These are phyloP conservation scores for Zygosaccharomyces sapae DNA, from an alignment of 1,139 yeast genomes.

Conservation along the genomic window DNA sequence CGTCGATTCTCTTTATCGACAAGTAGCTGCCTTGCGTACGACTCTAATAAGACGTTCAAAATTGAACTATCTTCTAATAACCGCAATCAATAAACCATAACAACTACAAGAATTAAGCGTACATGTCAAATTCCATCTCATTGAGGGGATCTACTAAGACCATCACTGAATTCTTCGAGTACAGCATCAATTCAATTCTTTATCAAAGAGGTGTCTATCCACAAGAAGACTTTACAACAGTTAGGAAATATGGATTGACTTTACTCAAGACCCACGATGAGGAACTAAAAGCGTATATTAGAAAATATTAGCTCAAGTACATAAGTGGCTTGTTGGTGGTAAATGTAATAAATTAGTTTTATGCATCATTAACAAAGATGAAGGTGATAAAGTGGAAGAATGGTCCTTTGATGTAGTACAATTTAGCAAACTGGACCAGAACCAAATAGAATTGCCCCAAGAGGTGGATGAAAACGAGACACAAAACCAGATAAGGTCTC, in stretches of 20 bases:
- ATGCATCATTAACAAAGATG: constrained; percentile 63
- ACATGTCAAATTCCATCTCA: constrained; percentile 40
- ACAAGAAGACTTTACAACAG: constrained; percentile 76
- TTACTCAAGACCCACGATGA: constrained; percentile 71
- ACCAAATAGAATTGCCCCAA: constrained; percentile 10
- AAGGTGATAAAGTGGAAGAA: constrained; percentile 68
- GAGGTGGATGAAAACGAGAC: constrained; percentile 41
- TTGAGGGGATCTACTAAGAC: constrained; percentile 73
- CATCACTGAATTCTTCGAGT: constrained; percentile 81
- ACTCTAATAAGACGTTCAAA: not conserved
- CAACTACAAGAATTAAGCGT: not conserved
- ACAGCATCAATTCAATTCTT: constrained; percentile 71
- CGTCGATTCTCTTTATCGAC: not conserved
- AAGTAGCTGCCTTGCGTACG: not conserved
- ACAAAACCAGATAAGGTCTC: constrained; percentile 75
- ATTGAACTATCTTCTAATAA: constrained; percentile 2
- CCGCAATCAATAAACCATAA: constrained; percentile 4
- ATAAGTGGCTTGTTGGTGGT: constrained; percentile 74
- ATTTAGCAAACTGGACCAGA: constrained; percentile 41
- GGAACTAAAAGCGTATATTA: constrained; percentile 68
- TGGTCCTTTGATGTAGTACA: constrained; percentile 67
- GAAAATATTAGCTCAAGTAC: constrained; percentile 69
- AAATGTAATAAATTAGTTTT: constrained; percentile 66
- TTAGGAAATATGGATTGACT: constrained; percentile 76
- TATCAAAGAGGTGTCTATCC: constrained; percentile 92